Percentiles rank a stretch among this genome's conserved stretches.
These are phyloP conservation scores for Pinus taeda DNA, from an alignment of 75 land plant genomes.

Conservation along the genomic window DNA sequence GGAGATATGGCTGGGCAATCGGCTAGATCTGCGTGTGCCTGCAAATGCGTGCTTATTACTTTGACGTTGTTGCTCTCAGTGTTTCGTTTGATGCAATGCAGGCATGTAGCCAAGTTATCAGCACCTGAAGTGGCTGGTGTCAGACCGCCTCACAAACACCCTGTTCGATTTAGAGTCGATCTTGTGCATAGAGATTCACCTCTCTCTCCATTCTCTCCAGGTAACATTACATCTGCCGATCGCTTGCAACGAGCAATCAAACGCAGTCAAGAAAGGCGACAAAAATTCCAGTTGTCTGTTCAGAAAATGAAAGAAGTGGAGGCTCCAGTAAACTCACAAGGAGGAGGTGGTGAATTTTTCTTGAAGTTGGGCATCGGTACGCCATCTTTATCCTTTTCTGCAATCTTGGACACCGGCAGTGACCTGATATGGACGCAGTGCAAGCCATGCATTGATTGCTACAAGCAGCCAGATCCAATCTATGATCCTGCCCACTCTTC, in stretches of 20 bases:
- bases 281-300: neutral
- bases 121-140: no score
- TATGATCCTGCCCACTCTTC: slow-evolving; percentile 24
- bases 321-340: neutral
- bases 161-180: neutral
- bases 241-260: neutral
- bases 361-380: slow-evolving; percentile 17
- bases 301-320: neutral
- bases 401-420: slow-evolving; percentile 27
- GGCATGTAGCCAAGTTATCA: no score
- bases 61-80: no score
- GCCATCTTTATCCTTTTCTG: slow-evolving; percentile 1
- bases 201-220: neutral
- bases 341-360: slow-evolving; percentile 20
- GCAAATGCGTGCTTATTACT: no score
- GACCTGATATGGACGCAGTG: slow-evolving; percentile 35
- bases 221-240: neutral
- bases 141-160: no score
- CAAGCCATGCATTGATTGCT: slow-evolving; percentile 23
- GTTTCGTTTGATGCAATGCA: no score
- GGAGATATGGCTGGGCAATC: no score
- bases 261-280: neutral
- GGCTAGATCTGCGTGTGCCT: no score
- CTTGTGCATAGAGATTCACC: neutral
- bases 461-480: slow-evolving; percentile 16